A percentile compares a stretch with the other conserved stretches of the same genome.
phyloP scores from a whole-genome alignment of 306 rosid genomes.

The Casuarina equisetifolia region DNA sequence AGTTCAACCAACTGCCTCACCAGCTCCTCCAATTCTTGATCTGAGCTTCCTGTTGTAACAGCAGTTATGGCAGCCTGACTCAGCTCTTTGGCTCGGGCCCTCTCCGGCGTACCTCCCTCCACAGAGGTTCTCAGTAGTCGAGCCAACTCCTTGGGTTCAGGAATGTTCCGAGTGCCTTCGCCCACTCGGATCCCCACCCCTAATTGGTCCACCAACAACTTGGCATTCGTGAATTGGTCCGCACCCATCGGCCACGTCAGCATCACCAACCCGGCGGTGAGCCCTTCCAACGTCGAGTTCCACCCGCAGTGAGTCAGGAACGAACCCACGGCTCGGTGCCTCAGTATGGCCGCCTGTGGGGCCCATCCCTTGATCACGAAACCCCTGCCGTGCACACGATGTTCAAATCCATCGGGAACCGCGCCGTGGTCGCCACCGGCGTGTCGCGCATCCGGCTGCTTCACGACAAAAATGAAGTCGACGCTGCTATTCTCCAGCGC shows the following conservation, averaged over 20 bases:
- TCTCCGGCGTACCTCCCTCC: conserved; percentile 16
- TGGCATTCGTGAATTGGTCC: conserved; percentile 42
- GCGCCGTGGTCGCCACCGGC: conserved; percentile 5
- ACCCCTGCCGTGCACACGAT: conserved; percentile 28
- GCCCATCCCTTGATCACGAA: conserved; percentile 49
- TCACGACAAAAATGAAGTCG: conserved; percentile 22
- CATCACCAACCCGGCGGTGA: conserved; percentile 43
- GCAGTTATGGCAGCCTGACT: conserved; percentile 29
- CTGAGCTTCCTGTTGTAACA: conserved; percentile 35
- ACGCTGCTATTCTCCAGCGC: conserved; percentile 41
- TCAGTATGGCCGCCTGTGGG: conserved; percentile 40
- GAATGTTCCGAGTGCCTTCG: conserved; percentile 32
- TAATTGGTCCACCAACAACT: conserved; percentile 36
- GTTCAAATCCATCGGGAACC: conserved; percentile 18
- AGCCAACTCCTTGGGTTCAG: conserved; percentile 21
- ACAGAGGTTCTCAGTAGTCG: conserved; percentile 14
- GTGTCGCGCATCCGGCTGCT: neutral
- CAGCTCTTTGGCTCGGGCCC: conserved; percentile 26
- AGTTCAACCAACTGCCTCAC: conserved; percentile 19
- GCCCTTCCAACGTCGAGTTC: conserved; percentile 55
- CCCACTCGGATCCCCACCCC: conserved; percentile 36
- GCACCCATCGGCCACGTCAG: conserved; percentile 61
- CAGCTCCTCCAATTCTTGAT: conserved; percentile 35
- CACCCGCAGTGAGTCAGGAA: conserved; percentile 61
- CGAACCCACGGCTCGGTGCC: conserved; percentile 45